Evolutionary conservation across 345 rosid genomes (phyloP).

Genomic region (Barbarea vulgaris): DNA sequence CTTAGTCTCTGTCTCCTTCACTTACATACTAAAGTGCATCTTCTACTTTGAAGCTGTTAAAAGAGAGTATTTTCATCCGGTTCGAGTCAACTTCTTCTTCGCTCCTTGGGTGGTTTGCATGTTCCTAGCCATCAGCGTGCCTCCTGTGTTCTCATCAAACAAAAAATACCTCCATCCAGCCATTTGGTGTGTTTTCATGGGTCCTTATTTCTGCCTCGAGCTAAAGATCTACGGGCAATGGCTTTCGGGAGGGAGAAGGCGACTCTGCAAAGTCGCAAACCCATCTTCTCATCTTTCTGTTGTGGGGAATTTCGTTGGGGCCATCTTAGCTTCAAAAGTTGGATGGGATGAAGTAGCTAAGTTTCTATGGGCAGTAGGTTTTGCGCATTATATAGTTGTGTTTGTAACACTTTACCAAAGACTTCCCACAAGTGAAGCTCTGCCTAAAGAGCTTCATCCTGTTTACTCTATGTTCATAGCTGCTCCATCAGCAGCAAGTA

Average conservation of each 20-base stretch:
- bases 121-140: conserved; percentile 81
- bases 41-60: conserved; percentile 92
- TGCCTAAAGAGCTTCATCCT: conserved; percentile 94
- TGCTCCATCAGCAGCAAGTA: conserved; percentile 94
- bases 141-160: conserved; percentile 48
- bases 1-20: conserved; percentile 58
- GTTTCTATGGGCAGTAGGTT: conserved; percentile 93
- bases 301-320: conserved; percentile 93
- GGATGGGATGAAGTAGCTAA: conserved; percentile 87
- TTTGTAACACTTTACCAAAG: conserved; percentile 91
- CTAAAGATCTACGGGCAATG: conserved; percentile 95
- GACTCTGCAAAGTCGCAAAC: conserved; percentile 95
- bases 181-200: conserved; percentile 80
- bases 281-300: conserved; percentile 94
- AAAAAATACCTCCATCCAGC: conserved; percentile 59
- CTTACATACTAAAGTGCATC: conserved; percentile 81
- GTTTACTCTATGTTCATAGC: conserved; percentile 98
- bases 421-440: conserved; percentile 86
- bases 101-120: conserved; percentile 98
- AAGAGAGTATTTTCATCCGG: conserved; percentile 89
- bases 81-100: conserved; percentile 88
- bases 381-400: conserved; percentile 88
- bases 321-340: conserved; percentile 81
- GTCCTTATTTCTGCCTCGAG: conserved; percentile 81
- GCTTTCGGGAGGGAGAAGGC: conserved; percentile 89